A percentile compares a stretch with the other conserved stretches of the same genome.
phyloP scores from a whole-genome alignment of 768 basidiomycete genomes.

The Pisolithus tinctorius region DNA sequence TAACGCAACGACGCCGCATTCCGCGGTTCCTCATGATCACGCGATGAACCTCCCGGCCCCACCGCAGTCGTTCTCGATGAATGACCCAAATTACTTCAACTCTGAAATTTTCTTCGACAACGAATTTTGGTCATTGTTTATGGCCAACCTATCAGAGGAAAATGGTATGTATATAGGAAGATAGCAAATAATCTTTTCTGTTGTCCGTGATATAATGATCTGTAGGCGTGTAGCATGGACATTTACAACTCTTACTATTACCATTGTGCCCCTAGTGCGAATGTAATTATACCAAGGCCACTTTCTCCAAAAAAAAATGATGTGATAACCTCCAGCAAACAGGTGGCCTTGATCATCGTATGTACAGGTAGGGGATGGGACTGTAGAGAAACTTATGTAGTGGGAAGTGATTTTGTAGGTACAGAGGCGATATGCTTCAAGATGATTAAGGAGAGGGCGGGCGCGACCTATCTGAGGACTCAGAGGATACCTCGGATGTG shows the following conservation, averaged over 20 bases:
- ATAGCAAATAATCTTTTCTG: neutral
- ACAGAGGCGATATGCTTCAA: constrained; percentile 38
- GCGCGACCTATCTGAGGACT: constrained; percentile 1
- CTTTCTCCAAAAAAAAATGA: no score
- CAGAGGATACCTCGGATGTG: constrained; percentile 9
- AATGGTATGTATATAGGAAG: constrained; percentile 7
- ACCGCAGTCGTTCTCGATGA: constrained; percentile 18
- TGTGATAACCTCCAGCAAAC: no score
- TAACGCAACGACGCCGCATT: neutral
- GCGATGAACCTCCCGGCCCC: constrained; percentile 13
- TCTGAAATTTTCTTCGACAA: constrained; percentile 37
- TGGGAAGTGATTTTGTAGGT: constrained; percentile 43
- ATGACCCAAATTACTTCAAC: constrained; percentile 25
- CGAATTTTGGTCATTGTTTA: constrained; percentile 38
- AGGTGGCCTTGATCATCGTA: neutral
- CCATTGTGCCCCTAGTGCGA: no score
- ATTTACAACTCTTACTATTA: no score
- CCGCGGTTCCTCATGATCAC: neutral
- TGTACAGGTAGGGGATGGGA: constrained; percentile 27
- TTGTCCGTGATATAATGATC: neutral
- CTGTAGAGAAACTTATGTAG: constrained; percentile 21
- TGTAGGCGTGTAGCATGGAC: no score
- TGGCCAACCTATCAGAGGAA: constrained; percentile 27
- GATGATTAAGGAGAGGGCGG: constrained; percentile 15
- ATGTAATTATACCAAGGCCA: no score